Percentiles rank a stretch among this genome's conserved stretches.
These are phyloP conservation scores for Schizosaccharomyces japonicus DNA, from an alignment of 805 yeast species.

Conservation along the genomic window DNA sequence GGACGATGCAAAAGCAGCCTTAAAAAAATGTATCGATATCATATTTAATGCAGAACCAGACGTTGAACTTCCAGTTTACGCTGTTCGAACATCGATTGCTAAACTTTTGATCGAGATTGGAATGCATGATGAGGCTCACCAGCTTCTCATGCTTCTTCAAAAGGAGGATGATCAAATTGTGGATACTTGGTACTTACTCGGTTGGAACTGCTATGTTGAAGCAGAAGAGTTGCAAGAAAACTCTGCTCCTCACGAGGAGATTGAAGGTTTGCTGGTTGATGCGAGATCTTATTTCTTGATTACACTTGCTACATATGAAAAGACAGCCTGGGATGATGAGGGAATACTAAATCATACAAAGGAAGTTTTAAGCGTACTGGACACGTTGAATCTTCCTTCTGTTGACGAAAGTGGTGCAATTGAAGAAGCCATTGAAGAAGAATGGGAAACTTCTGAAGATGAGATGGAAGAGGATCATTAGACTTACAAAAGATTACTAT, in stretches of 20 bases:
- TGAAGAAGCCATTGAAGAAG: slow-evolving; percentile 10
- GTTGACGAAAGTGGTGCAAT: slow-evolving; percentile 8
- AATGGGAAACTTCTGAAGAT: background rate
- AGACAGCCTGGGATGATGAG: slow-evolving; percentile 4
- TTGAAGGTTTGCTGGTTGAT: background rate
- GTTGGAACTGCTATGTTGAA: slow-evolving; percentile 30
- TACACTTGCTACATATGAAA: background rate
- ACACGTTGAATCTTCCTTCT: background rate
- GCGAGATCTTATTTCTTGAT: background rate
- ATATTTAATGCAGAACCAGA: slow-evolving; percentile 32
- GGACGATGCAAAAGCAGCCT: slow-evolving; percentile 45
- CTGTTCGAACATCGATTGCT: slow-evolving; percentile 44
- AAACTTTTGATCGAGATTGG: slow-evolving; percentile 38
- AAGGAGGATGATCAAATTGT: slow-evolving; percentile 43
- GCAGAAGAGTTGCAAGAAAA: background rate
- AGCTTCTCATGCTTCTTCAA: background rate
- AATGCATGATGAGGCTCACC: slow-evolving; percentile 30
- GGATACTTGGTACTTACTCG: slow-evolving; percentile 61
- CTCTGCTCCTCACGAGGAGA: background rate
- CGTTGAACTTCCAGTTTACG: slow-evolving; percentile 17
- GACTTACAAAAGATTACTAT: too few species aligned
- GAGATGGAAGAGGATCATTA: slow-evolving; percentile 2
- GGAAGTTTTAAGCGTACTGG: background rate
- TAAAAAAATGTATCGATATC: slow-evolving; percentile 18
- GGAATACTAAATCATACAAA: background rate